Conservation (phyloP, 768 basidiomycete genomes). For the Mycena pura region DNA sequence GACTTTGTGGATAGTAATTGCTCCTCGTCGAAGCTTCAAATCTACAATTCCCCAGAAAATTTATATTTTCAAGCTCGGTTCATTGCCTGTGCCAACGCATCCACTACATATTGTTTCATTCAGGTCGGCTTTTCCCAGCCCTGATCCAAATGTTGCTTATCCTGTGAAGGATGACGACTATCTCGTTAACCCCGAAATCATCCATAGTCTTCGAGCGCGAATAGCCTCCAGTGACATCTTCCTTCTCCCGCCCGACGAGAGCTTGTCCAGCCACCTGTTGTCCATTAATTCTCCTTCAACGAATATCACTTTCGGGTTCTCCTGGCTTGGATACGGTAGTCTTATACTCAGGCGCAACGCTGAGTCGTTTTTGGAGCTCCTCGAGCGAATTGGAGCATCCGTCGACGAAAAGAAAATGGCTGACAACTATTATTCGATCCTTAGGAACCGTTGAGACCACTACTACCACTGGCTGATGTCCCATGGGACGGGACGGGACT, state of each 20-base stretch:
- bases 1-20: slow-evolving; percentile 52
- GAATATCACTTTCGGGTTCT: slow-evolving; percentile 59
- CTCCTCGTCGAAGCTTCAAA: slow-evolving; percentile 49
- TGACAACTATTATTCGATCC: slow-evolving; percentile 71
- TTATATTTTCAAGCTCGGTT: slow-evolving; percentile 69
- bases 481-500: no score
- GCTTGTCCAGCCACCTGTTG: slow-evolving; percentile 59
- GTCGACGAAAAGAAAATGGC: slow-evolving; percentile 66
- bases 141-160: slow-evolving; percentile 9
- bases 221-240: slow-evolving; percentile 48
- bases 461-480: no score
- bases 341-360: slow-evolving; percentile 54
- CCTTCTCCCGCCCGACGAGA: slow-evolving; percentile 67
- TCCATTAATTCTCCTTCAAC: slow-evolving; percentile 42
- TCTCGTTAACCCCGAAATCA: slow-evolving; percentile 62
- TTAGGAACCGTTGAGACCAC: no score
- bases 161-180: slow-evolving; percentile 70
- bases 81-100: slow-evolving; percentile 58
- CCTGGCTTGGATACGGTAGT: slow-evolving; percentile 72
- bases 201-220: slow-evolving; percentile 54
- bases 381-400: slow-evolving; percentile 50
- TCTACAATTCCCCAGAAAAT: slow-evolving; percentile 65
- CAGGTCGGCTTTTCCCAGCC: slow-evolving; percentile 47
- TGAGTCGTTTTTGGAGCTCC: slow-evolving; percentile 55
- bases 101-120: slow-evolving; percentile 65